Evolutionary conservation across 2,329 filamentous ascomycete genomes (phyloP).

Genomic region (Penicillium sp.): DNA sequence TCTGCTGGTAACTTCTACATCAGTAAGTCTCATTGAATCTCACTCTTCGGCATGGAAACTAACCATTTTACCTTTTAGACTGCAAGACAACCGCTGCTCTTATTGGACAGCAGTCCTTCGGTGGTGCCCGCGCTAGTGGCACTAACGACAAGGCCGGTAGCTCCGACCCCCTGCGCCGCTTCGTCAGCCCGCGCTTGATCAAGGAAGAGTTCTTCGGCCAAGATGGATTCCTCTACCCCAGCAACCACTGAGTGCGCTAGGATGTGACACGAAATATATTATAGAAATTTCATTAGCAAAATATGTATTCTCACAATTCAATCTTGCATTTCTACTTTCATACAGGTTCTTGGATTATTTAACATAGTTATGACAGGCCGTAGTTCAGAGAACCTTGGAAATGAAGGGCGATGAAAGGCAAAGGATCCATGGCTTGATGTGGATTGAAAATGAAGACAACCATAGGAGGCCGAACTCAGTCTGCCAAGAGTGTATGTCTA

Average conservation of each 20-base stretch:
- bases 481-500: no score
- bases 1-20: constrained; percentile 47
- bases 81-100: constrained; percentile 65
- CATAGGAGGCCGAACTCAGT: no score
- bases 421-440: no score
- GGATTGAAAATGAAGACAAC: no score
- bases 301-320: background rate
- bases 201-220: constrained; percentile 73
- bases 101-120: constrained; percentile 72
- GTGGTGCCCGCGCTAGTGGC: constrained; percentile 67
- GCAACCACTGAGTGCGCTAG: constrained; percentile 50
- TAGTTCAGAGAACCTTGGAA: no score
- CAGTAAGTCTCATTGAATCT: constrained; percentile 27
- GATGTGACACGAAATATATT: background rate
- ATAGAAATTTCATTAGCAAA: background rate
- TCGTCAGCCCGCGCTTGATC: constrained; percentile 65
- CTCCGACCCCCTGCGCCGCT: constrained; percentile 60
- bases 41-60: background rate
- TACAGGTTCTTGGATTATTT: no score
- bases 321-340: background rate
- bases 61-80: constrained; percentile 17
- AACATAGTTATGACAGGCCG: no score
- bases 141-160: constrained; percentile 74
- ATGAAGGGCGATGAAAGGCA: no score
- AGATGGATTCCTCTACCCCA: constrained; percentile 65